Base-by-base conservation (phyloP, 441 rosid genomes). In the Macaranga tanarius region DNA sequence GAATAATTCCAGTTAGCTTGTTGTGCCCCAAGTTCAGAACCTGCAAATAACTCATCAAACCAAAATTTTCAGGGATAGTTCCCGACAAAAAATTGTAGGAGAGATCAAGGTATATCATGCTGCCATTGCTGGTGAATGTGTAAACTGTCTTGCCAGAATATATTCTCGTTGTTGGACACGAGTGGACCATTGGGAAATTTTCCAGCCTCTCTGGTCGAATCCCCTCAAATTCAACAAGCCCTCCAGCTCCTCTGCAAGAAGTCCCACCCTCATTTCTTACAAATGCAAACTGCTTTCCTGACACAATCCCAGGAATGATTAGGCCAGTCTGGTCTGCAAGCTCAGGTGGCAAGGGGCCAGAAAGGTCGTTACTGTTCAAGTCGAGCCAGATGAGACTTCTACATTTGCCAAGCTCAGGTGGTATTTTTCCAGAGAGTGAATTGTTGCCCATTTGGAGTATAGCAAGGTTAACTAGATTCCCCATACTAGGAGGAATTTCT, bases 231-330 rank as follows among this genome's bases (percentile, higher is more conserved):
- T 94, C 98, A 67, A 92, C 93, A 20, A 94, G 84, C 51, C 97
- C 98, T 20, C 98, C 98, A 52, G 97, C 98, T 69, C 98, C 98
- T 74, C 98, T 83, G 74, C 98, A 94, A 67, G 91, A 87, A 0
- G 98, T 88, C 48, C 98, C 98, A 38, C 98, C 98, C 84, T 92
- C 97, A 38, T 94, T 90, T 79, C 98, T 88, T 54, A 94, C 95
- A 78, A 90, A 94, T 2, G 89, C 96, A 85, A 94, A 94, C 80
- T 87, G 88, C 88, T 92, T 92, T 79, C 98, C 97, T 2, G 96
- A 87, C 51, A 90, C 88, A 62, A 80, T 76, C 62, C 98, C 98
- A 0, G 96, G 91, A 81, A 79, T 79, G 22, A 90, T 89, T 48
- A 75, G 67, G n/a, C 96, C 97, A 20, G 96, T 77, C 69, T 84